phyloP scores from a whole-genome alignment of 1,284 basidiomycete species.

The Marasmius oreades region DNA sequence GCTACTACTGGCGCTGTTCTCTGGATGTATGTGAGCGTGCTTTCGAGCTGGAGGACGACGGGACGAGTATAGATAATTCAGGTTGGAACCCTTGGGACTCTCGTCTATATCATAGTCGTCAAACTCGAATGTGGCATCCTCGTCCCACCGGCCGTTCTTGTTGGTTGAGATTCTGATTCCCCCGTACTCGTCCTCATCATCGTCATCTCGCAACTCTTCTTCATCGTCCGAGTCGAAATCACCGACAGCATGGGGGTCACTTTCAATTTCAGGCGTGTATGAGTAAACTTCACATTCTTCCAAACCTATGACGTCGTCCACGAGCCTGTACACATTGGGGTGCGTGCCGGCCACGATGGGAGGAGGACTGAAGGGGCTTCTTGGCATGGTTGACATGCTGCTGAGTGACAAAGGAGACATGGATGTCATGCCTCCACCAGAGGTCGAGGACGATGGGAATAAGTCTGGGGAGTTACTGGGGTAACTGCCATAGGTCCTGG shows the following conservation, averaged over 20 bases:
- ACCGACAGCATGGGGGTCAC: slow-evolving; percentile 89
- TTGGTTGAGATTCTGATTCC: not conserved
- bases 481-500: slow-evolving; percentile 78
- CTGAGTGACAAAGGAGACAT: slow-evolving; percentile 66
- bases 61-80: not conserved
- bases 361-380: slow-evolving; percentile 64
- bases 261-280: slow-evolving; percentile 91
- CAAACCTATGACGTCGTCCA: slow-evolving; percentile 90
- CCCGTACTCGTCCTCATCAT: slow-evolving; percentile 28
- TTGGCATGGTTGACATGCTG: slow-evolving; percentile 35
- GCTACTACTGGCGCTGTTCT: slow-evolving; percentile 4
- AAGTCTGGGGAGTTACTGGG: slow-evolving; percentile 69
- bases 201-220: not conserved
- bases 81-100: slow-evolving; percentile 18
- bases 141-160: slow-evolving; percentile 26
- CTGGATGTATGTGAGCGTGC: not conserved
- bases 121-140: slow-evolving; percentile 69
- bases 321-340: slow-evolving; percentile 80
- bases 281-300: slow-evolving; percentile 95
- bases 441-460: slow-evolving; percentile 62
- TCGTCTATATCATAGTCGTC: slow-evolving; percentile 78
- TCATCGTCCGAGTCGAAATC: slow-evolving; percentile 1
- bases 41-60: not conserved
- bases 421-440: slow-evolving; percentile 20
- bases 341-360: slow-evolving; percentile 66